Percentiles rank a stretch among this genome's conserved stretches.
These are phyloP conservation scores for Tremella mesenterica DNA, from an alignment of 768 basidiomycete genomes.

Conservation along the genomic window DNA sequence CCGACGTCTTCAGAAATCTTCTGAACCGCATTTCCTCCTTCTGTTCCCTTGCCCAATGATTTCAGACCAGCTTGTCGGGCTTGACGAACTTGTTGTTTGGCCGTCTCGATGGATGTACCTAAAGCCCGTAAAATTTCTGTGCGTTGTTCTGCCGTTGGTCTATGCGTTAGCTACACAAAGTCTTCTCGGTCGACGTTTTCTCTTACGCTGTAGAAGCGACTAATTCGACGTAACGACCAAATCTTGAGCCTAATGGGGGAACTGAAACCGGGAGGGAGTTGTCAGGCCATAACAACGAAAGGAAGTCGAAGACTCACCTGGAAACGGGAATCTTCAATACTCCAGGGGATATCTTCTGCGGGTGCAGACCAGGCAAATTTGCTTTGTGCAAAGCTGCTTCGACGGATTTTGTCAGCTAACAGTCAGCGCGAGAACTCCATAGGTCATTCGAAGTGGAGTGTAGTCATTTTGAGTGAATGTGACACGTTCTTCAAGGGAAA, in stretches of 20 bases:
- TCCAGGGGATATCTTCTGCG: conserved; percentile 32
- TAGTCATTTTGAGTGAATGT: not conserved
- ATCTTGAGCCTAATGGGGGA: too few relatives aligned
- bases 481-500: not conserved
- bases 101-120: conserved; percentile 28
- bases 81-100: conserved; percentile 38
- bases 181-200: not conserved
- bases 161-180: conserved; percentile 2
- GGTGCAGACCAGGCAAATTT: conserved; percentile 43
- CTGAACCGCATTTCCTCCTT: conserved; percentile 36
- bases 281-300: not conserved
- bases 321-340: conserved; percentile 40
- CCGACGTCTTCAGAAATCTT: conserved; percentile 37
- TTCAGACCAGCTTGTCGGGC: conserved; percentile 42
- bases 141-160: conserved; percentile 34
- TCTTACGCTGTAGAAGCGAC: not conserved
- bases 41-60: conserved; percentile 18
- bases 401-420: conserved; percentile 38
- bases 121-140: conserved; percentile 28
- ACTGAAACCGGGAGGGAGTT: not conserved
- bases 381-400: conserved; percentile 42
- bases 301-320: conserved; percentile 18
- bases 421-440: not conserved
- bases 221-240: too few relatives aligned
- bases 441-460: not conserved